Evolutionary conservation across 1,139 yeast genomes (phyloP).

Genomic region (Pneumocystis carinii): DNA sequence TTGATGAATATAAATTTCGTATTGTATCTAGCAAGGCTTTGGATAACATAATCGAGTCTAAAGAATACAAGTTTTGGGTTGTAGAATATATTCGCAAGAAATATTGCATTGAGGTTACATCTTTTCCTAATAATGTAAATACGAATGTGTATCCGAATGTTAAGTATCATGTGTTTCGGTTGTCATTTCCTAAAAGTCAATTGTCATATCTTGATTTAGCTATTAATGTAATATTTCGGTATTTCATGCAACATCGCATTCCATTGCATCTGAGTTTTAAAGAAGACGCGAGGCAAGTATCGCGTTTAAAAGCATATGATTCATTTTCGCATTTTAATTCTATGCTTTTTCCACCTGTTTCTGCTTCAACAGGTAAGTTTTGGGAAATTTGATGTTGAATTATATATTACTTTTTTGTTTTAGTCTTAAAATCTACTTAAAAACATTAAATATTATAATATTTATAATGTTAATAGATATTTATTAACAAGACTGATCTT

Average conservation of each 20-base stretch:
- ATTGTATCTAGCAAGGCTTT: background rate
- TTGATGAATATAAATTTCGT: background rate
- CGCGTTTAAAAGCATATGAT: background rate
- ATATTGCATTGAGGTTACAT: background rate
- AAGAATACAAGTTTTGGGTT: background rate
- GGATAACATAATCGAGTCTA: background rate
- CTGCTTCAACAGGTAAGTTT: background rate
- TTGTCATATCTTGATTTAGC: constrained; percentile 1
- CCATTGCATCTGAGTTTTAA: background rate
- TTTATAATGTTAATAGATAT: background rate
- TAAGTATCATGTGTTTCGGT: background rate
- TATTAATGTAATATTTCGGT: background rate
- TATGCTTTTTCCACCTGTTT: background rate
- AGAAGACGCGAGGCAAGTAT: background rate
- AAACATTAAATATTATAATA: background rate
- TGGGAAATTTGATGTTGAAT: background rate
- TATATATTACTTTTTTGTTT: background rate
- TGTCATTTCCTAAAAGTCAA: background rate
- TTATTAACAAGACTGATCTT: background rate
- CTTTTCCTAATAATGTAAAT: background rate
- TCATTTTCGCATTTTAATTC: background rate
- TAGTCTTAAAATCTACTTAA: background rate
- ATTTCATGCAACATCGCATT: background rate
- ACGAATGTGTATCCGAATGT: background rate
- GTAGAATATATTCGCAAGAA: background rate